Percentiles rank a stretch among this genome's conserved stretches.
These are phyloP conservation scores for Acorus calamus DNA, from an alignment of 106 monocot genomes.

Conservation along the genomic window DNA sequence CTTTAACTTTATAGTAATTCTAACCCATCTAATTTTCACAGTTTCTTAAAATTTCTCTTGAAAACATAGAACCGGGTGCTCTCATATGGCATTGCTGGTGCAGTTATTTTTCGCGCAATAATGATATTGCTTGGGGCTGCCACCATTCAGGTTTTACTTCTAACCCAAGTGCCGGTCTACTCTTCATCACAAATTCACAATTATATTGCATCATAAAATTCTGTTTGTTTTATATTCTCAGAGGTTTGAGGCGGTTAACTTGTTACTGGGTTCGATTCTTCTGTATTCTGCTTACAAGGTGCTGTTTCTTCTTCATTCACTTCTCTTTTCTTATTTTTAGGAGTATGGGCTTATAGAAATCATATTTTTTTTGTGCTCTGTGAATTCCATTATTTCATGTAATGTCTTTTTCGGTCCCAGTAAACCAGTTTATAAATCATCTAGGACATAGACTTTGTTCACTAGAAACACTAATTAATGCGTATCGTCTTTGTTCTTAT, in stretches of 20 bases:
- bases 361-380: no score
- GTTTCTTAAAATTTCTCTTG: no score
- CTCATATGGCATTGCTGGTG: constrained; percentile 96
- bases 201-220: constrained; percentile 4
- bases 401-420: no score
- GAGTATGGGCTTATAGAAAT: no score
- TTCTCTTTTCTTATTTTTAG: not conserved
- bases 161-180: not conserved
- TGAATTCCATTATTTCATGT: no score
- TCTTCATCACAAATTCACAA: constrained; percentile 1
- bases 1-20: no score
- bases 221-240: constrained; percentile 13
- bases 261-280: constrained; percentile 78
- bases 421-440: no score
- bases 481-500: no score
- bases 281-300: constrained; percentile 92
- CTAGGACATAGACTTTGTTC: no score
- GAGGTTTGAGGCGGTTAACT: constrained; percentile 92
- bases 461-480: no score
- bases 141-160: constrained; percentile 60
- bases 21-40: no score
- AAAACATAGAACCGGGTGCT: constrained; percentile 65
- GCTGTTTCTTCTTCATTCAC: constrained; percentile 7
- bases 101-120: constrained; percentile 83
- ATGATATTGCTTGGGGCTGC: constrained; percentile 87